Conservation (phyloP, 208 protist species). For the Acanthamoeba culbertsoni region DNA sequence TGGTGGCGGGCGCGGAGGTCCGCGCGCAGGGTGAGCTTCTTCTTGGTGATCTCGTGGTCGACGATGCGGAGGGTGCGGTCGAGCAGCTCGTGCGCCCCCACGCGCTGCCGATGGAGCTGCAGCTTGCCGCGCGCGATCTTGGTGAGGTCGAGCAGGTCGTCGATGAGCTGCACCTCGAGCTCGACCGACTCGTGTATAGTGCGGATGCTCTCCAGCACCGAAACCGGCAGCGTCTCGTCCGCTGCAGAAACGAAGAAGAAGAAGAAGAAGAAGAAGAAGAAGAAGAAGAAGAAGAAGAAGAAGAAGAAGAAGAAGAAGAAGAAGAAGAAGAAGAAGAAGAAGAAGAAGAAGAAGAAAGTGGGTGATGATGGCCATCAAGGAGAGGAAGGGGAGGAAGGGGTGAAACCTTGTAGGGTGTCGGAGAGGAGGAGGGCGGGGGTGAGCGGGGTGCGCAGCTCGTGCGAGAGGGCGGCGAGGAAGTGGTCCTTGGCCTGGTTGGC, state of each 20-base stretch:
- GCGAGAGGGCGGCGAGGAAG: conserved; percentile 32
- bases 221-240: not conserved
- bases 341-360: not conserved
- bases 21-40: not conserved
- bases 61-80: conserved; percentile 9
- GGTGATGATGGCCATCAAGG: not conserved
- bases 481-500: conserved; percentile 26
- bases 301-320: not conserved
- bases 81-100: not conserved
- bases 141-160: conserved; percentile 34
- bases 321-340: not conserved
- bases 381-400: not conserved
- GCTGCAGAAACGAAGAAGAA: not conserved
- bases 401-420: not conserved
- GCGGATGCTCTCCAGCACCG: not conserved
- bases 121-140: not conserved
- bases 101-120: not conserved
- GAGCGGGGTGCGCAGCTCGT: not conserved
- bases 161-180: conserved; percentile 41
- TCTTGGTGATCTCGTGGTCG: not conserved
- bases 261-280: not conserved
- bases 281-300: not conserved
- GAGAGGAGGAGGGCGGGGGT: not conserved
- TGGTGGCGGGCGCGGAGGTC: not conserved
- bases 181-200: conserved; percentile 1